Base-by-base conservation (phyloP, 2,329 filamentous ascomycete species). In the Dactylellina sp. region DNA sequence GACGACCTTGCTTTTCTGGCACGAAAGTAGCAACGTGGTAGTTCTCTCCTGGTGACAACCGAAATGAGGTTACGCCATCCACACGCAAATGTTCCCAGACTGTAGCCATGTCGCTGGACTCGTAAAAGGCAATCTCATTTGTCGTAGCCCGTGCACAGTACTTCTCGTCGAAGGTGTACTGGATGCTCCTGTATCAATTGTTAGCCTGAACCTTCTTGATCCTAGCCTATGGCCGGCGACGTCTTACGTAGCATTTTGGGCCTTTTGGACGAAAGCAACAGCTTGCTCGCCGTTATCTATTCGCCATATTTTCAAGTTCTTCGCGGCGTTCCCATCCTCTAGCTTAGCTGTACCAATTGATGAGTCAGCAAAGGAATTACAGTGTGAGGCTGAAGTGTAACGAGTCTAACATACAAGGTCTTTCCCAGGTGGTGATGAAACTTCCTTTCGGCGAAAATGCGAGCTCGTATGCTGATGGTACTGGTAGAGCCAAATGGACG, bases 111-210 rank as follows among this genome's bases (percentile, higher is more conserved):
- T 98, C 89, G 77, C 90, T 86, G 81, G 92, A 95, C 82, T 96
- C 87, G 84, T 94, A 98, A 82, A 99, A 97, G 79, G 98, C 95
- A 65, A 99, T 91, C 85, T 98, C 93, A 81, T 99, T 99, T 82
- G 92, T 97, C 79, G 98, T 94, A 76, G 89, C 86, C 77, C 95
- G 92, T 77, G 94, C 95, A 81, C 94, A 98, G 82, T 92, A 94
- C 81, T 89, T 88, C 85, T 99, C 95, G 80, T 99, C 95, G 71
- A 88, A 87, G 28, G 93, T 97, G 83, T 98, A 99, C 83, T 98
- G 94, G 80, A 99, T 85, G 81, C 97, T 98, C 70, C 70, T 75
- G 20, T 47, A 18, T 55, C 12, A 20, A 47, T 9, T n/a, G 53
- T 72, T 40, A 72, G 53, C 44, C 40, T 55, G 1, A 32, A 9